Percentiles rank a stretch among this genome's conserved stretches.
These are phyloP conservation scores for Anthostomella pinea DNA, from an alignment of 2,329 filamentous ascomycete species.

Conservation along the genomic window DNA sequence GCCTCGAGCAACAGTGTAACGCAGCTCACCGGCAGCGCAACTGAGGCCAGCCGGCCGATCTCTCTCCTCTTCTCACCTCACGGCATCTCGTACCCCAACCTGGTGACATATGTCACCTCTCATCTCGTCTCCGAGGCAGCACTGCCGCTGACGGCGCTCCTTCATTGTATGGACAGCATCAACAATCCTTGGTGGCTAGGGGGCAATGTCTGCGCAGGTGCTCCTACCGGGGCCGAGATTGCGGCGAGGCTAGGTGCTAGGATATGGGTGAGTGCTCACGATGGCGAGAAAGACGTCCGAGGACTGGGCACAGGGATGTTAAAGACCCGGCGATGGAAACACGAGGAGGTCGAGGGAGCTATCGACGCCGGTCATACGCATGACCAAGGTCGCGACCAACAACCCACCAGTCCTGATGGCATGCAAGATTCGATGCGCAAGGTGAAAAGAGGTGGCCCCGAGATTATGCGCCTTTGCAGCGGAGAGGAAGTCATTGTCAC, in stretches of 20 bases:
- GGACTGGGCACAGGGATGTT: conserved; percentile 52
- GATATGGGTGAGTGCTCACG: conserved; percentile 61
- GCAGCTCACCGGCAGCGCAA: conserved; percentile 11
- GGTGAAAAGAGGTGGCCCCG: conserved; percentile 28
- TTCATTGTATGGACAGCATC: conserved; percentile 62
- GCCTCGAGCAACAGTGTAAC: conserved; percentile 14
- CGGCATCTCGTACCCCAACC: conserved; percentile 52
- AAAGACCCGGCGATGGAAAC: conserved; percentile 42
- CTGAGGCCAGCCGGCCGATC: conserved; percentile 38
- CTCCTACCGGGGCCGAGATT: conserved; percentile 55
- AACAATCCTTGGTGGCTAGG: conserved; percentile 61
- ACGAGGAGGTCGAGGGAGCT: conserved; percentile 43
- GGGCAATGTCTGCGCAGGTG: conserved; percentile 55
- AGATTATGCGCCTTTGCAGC: conserved; percentile 39
- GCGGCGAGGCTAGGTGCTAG: conserved; percentile 51
- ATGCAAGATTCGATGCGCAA: conserved; percentile 13
- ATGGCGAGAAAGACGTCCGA: conserved; percentile 55
- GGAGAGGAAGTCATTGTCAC: conserved; percentile 44
- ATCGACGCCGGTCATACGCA: no score
- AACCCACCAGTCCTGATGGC: no score
- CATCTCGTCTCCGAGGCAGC: conserved; percentile 56
- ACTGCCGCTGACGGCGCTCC: conserved; percentile 59
- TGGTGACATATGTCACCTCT: conserved; percentile 54
- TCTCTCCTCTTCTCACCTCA: conserved; percentile 65
- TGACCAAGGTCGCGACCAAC: no score